A percentile compares a stretch with the other conserved stretches of the same genome.
phyloP scores from a whole-genome alignment of 805 yeast species.

The Saccharomycopsis fodiens region DNA sequence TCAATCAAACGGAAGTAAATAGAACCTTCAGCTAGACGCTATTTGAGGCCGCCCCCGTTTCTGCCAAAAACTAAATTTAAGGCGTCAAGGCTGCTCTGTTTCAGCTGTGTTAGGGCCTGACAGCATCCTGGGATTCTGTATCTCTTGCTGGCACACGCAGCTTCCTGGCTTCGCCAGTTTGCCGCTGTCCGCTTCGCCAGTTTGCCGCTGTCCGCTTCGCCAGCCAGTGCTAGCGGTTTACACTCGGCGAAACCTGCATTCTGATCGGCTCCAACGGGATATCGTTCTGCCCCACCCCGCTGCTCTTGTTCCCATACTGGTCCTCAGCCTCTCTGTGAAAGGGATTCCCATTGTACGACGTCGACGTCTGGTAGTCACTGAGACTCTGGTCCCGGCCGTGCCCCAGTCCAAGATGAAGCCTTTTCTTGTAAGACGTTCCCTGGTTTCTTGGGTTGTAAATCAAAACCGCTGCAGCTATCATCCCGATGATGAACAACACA shows the following conservation, averaged over 20 bases:
- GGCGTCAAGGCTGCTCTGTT: too few species aligned
- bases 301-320: constrained; percentile 22
- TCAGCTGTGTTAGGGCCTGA: too few species aligned
- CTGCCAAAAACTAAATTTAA: too few species aligned
- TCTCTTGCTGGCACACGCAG: too few species aligned
- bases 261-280: constrained; percentile 12
- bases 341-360: background rate
- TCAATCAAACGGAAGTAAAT: too few species aligned
- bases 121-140: too few species aligned
- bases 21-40: too few species aligned
- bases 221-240: too few species aligned
- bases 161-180: too few species aligned
- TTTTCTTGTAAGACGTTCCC: background rate
- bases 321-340: background rate
- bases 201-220: too few species aligned
- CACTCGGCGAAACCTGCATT: constrained; percentile 5
- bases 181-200: too few species aligned
- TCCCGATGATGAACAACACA: constrained; percentile 9
- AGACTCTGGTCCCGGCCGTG: background rate
- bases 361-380: background rate
- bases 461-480: constrained; percentile 12
- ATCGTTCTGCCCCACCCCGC: constrained; percentile 16
- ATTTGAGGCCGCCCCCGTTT: too few species aligned
- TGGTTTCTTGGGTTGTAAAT: constrained; percentile 6
- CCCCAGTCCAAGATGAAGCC: background rate